A percentile compares a stretch with the other conserved stretches of the same genome.
phyloP scores from a whole-genome alignment of 768 basidiomycete genomes.

The Naganishia antarctica region DNA sequence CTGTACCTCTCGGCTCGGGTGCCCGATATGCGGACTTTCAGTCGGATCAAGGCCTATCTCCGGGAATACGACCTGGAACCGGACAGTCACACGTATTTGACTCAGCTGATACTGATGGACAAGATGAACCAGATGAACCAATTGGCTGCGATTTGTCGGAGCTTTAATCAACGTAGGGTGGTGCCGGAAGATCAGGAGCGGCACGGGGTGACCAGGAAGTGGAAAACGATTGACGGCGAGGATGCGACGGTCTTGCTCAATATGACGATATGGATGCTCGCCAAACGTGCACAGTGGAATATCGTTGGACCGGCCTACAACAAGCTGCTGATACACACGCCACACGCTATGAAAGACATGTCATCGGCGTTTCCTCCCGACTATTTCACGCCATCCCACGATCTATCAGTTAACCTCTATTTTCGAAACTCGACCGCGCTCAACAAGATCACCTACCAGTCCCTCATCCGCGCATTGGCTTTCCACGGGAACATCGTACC shows the following conservation, averaged over 20 bases:
- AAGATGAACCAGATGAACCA: constrained; percentile 20
- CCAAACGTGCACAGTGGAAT: constrained; percentile 32
- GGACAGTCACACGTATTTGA: constrained; percentile 32
- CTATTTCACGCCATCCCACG: constrained; percentile 26
- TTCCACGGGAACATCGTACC: constrained; percentile 35
- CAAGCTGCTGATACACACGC: constrained; percentile 13
- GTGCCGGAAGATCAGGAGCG: not conserved
- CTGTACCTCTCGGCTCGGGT: constrained; percentile 36
- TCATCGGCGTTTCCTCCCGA: constrained; percentile 12
- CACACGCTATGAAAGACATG: not conserved
- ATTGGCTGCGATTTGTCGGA: constrained; percentile 23
- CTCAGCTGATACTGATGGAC: constrained; percentile 31
- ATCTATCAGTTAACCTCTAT: constrained; percentile 15
- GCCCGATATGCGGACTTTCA: not conserved
- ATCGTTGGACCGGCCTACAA: constrained; percentile 33
- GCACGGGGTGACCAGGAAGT: not conserved
- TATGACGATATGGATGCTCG: constrained; percentile 33
- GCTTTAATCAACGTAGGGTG: not conserved
- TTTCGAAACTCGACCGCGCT: not conserved
- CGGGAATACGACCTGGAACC: constrained; percentile 8
- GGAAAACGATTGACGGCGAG: not conserved
- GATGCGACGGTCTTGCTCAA: constrained; percentile 34
- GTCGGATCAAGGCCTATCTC: not conserved
- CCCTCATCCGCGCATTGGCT: constrained; percentile 33
- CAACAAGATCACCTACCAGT: constrained; percentile 33